Base-by-base conservation (phyloP, 2,329 filamentous ascomycete genomes). In the Tolypocladium paradoxum region DNA sequence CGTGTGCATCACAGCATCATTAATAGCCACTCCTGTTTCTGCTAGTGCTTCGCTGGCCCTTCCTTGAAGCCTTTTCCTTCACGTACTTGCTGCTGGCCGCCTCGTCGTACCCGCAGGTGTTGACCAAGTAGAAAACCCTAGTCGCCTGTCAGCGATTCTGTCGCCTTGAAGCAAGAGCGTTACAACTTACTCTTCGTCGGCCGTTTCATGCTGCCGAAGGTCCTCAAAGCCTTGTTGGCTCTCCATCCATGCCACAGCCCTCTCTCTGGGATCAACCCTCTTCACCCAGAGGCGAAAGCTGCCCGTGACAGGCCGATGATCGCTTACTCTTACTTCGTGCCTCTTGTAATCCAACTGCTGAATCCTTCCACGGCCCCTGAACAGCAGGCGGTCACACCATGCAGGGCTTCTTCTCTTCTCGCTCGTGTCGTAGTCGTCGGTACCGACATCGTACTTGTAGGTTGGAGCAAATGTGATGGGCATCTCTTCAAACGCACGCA, bases 401-500 rank as follows among this genome's bases (percentile, higher is more conserved):
- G 93, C 93, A 0, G 93, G 93, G 24, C 89, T 87, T 49, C 93
- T 82, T 68, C 89, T 89, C 76, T 99, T 99, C 69, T 99, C 93
- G 61, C 88, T 92, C 0, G 88, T 87, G 66, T 99, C 93, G 68
- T 97, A 99, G 7, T 83, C 87, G 65, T 97, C 92, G 0, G 90
- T 95, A 18, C 91, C 91, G 0, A 97, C 90, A 61, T 99, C 93
- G 68, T 99, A 99, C 68, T 99, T 99, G 76, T 99, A 99, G 0
- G 93, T 99, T 0, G 93, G 93, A 8, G 90, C 85, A 66, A 99
- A 99, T 0, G 83, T 86, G 62, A 99, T 96, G 1, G 87, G 88
- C 53, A 86, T 77, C 70, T 99, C 93, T n/a, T 86, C 84, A 68
- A 99, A 97, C 0, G 89, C 86, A 22, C 91, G 84, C 6, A 99